phyloP scores from a whole-genome alignment of 73 alveolate species.

The Halteria grandinella region DNA sequence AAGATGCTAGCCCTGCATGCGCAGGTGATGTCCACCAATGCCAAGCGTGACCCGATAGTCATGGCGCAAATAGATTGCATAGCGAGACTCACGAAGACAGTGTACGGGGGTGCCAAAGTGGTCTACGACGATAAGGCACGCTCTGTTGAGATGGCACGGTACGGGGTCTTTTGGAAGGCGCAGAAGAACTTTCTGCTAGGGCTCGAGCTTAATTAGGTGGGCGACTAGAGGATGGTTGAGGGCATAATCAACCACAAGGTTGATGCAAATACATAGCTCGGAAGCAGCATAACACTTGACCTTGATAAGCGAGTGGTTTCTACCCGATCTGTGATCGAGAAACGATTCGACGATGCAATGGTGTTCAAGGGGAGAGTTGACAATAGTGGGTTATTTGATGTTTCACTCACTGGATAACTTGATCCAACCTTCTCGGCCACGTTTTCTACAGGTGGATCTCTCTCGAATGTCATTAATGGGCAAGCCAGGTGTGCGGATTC shows the following conservation, averaged over 20 bases:
- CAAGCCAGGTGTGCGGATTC: no score
- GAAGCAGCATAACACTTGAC: background rate
- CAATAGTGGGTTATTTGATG: background rate
- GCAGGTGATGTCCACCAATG: constrained; percentile 14
- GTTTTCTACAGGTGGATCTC: constrained; percentile 15
- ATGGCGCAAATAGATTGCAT: background rate
- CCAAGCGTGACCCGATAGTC: background rate
- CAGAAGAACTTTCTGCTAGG: background rate
- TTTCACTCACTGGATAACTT: background rate
- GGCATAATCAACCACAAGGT: background rate
- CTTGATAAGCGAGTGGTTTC: background rate
- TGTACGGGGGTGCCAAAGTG: constrained; percentile 27
- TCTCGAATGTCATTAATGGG: no score
- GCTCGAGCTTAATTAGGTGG: background rate
- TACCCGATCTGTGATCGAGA: background rate
- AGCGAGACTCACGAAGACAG: background rate
- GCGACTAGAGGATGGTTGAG: constrained; percentile 4
- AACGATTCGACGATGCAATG: background rate
- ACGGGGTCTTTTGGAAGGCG: constrained; percentile 18
- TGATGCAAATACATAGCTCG: background rate
- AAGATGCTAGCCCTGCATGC: background rate
- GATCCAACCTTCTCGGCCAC: background rate
- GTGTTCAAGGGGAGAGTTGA: constrained; percentile 11
- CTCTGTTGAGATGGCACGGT: background rate
- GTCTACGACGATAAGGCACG: constrained; percentile 32